Evolutionary conservation across 768 basidiomycete species (phyloP).

Genomic region (Galerina marginata): DNA sequence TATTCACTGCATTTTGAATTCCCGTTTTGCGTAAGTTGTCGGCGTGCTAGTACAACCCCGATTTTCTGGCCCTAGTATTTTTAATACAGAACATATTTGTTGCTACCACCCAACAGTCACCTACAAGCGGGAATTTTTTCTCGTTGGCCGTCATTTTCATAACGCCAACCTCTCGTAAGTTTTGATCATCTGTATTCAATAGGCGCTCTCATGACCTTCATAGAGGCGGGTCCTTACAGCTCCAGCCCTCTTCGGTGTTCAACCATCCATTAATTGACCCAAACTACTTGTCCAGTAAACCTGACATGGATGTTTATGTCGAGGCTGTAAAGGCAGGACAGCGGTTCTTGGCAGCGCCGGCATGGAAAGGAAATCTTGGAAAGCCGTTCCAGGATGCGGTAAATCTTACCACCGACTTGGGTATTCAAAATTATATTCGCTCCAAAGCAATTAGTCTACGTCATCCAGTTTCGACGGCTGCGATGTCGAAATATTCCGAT

Average conservation of each 20-base stretch:
- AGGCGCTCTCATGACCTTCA: neutral
- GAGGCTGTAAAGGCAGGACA: neutral
- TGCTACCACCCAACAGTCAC: neutral
- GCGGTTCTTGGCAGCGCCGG: neutral
- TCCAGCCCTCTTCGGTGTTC: conserved; percentile 24
- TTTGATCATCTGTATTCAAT: neutral
- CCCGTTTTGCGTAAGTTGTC: conserved; percentile 26
- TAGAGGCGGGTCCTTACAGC: conserved; percentile 7
- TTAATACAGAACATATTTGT: neutral
- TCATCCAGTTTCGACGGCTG: neutral
- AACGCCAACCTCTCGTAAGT: conserved; percentile 12
- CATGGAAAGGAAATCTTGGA: neutral
- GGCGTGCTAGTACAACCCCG: neutral
- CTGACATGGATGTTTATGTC: neutral
- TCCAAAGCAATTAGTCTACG: neutral
- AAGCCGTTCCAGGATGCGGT: neutral
- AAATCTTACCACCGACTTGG: neutral
- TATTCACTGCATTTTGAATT: conserved; percentile 39
- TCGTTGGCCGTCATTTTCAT: conserved; percentile 3
- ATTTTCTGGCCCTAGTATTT: too few relatives aligned
- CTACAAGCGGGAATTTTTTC: conserved; percentile 1
- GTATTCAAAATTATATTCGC: neutral
- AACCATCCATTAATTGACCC: conserved; percentile 8
- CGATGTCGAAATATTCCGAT: neutral
- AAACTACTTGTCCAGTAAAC: conserved; percentile 2